Base-by-base conservation (phyloP, 345 rosid species). In the Pistacia integerrima region DNA sequence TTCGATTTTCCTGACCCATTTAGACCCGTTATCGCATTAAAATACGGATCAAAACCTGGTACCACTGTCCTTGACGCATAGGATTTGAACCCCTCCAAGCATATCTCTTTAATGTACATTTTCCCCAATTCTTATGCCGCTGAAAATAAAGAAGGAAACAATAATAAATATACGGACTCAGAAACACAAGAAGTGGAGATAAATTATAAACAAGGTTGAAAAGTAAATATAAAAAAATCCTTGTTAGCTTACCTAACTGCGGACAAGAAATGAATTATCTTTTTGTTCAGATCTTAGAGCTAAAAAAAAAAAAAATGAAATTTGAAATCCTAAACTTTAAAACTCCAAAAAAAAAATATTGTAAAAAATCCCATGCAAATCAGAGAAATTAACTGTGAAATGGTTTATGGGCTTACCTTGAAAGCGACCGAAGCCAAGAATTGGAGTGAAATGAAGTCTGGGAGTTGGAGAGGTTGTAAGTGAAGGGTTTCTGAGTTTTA, bases 1-100 rank as follows among this genome's bases (percentile, higher is more conserved):
- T 96, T 96, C n/a, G 99, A 96, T 81, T 94, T 96, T n/a, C 99
- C 99, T 3, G 99, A 92, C 3, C 99, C 99, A 62, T 96, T 96
- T 13, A 96, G 80, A 25, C 99, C 99, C 9, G 99, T 96, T 52
- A 96, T 96, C 1, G 99, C 99, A 28, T 96, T 96, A 84, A 96
- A 96, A 80, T 86, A 93, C 1, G 92, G 97, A 60, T 96, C 98
- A 76, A 96, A 96, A 7, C 97, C 99, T 1, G 93, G 89, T 4
- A 96, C 97, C 12, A 96, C 90, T 46, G 99, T 96, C 82, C 97
- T 86, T 59, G 97, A 94, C 0, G 99, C 99, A 64, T 96, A 96
- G 13, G 99, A 96, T 77, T 96, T 94, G 87, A 96, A 96, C 17
- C 99, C 97, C 81, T 96, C 99, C 74, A 96, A 81, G 61, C 97